A percentile compares a stretch with the other conserved stretches of the same genome.
Evolutionary conservation across 169 alveolate genomes (phyloP).

Genomic region (Plasmodium billcollinsi): DNA sequence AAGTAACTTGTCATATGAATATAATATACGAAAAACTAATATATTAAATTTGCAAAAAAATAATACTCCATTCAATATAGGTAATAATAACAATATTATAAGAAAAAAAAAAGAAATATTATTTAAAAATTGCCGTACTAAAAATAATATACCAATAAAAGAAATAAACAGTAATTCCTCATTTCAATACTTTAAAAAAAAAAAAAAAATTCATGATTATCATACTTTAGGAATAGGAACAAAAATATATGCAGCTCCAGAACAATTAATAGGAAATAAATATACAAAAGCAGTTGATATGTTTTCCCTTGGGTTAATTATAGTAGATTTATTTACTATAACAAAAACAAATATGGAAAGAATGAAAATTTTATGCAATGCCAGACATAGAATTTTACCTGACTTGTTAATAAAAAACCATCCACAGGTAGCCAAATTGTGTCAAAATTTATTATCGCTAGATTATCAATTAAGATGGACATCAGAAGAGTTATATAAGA

Average conservation of each 20-base stretch:
- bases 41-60: background rate
- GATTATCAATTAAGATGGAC: slow-evolving; percentile 46
- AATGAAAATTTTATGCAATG: slow-evolving; percentile 68
- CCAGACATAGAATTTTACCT: slow-evolving; percentile 78
- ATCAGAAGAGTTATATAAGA: slow-evolving; percentile 44
- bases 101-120: background rate
- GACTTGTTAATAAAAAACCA: slow-evolving; percentile 69
- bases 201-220: slow-evolving; percentile 5
- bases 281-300: slow-evolving; percentile 79
- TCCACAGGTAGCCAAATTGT: slow-evolving; percentile 64
- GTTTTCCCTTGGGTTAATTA: slow-evolving; percentile 79
- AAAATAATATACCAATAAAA: background rate
- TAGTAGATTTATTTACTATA: slow-evolving; percentile 75
- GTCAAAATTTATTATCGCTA: slow-evolving; percentile 43
- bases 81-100: background rate
- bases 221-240: slow-evolving; percentile 81
- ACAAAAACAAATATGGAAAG: slow-evolving; percentile 80
- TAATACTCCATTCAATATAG: background rate
- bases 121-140: no score
- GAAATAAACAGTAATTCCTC: background rate
- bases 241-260: slow-evolving; percentile 81
- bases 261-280: slow-evolving; percentile 77
- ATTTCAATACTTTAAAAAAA: background rate
- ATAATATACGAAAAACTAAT: background rate
- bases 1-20: background rate